Percentiles rank a stretch among this genome's conserved stretches.
phyloP scores from a whole-genome alignment of 257 asterid species.

The Nicotiana undulata region DNA sequence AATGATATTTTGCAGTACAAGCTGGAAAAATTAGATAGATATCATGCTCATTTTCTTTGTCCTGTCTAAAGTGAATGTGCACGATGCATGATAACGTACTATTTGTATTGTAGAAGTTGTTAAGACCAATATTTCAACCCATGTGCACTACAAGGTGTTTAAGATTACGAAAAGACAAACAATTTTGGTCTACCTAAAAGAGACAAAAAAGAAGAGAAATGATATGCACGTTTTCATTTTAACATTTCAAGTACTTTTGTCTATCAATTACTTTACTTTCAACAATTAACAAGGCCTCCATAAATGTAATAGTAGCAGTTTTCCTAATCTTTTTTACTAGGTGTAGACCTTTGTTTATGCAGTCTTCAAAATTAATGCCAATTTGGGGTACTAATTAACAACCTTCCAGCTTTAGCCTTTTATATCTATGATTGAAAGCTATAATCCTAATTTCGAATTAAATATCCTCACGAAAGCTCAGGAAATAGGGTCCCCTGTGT shows the following conservation, averaged over 20 bases:
- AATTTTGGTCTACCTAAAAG: too few relatives aligned
- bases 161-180: background rate
- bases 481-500: too few relatives aligned
- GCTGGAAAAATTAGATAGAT: background rate
- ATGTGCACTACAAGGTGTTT: background rate
- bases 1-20: background rate
- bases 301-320: too few relatives aligned
- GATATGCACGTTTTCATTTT: too few relatives aligned
- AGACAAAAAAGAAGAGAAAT: too few relatives aligned
- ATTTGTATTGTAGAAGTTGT: background rate
- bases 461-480: too few relatives aligned
- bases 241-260: too few relatives aligned
- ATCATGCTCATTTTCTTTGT: background rate
- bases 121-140: background rate
- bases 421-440: background rate
- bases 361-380: background rate
- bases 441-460: too few relatives aligned
- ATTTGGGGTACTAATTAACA: background rate
- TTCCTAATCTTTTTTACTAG: too few relatives aligned
- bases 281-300: too few relatives aligned
- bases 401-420: background rate
- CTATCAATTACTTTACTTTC: too few relatives aligned
- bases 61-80: background rate
- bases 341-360: background rate
- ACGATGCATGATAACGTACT: background rate